A percentile compares a stretch with the other conserved stretches of the same genome.
Conservation (phyloP, 495 filamentous ascomycete genomes). For the Neurospora discreta region DNA sequence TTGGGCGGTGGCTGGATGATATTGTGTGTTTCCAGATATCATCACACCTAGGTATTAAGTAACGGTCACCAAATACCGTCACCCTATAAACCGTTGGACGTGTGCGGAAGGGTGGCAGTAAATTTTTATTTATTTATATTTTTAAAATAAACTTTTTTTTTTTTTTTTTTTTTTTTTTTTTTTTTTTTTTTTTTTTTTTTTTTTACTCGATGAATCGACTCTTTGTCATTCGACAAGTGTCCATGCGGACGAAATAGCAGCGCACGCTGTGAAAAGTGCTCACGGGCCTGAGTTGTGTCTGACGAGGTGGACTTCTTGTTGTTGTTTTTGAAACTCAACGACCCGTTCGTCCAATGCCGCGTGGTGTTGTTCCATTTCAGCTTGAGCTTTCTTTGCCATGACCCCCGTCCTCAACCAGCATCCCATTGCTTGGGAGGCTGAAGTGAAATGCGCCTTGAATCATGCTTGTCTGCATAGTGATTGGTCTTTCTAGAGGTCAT, state of each 20-base stretch:
- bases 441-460: background rate
- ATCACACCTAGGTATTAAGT: background rate
- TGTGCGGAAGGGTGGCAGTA: too few relatives aligned
- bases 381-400: background rate
- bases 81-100: too few relatives aligned
- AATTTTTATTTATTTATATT: too few relatives aligned
- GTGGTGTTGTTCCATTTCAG: background rate
- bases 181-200: too few relatives aligned
- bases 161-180: too few relatives aligned
- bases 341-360: background rate
- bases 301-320: background rate
- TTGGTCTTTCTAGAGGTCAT: background rate
- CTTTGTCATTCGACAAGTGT: background rate
- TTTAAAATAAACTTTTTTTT: too few relatives aligned
- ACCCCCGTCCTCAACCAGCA: background rate
- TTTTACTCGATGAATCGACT: too few relatives aligned
- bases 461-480: background rate
- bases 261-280: background rate
- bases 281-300: background rate
- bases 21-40: background rate
- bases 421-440: background rate
- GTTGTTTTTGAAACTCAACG: background rate
- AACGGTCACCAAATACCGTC: too few relatives aligned
- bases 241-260: background rate
- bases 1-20: background rate